phyloP scores from a whole-genome alignment of 2,329 filamentous ascomycete genomes.

The Claviceps lovelessii region DNA sequence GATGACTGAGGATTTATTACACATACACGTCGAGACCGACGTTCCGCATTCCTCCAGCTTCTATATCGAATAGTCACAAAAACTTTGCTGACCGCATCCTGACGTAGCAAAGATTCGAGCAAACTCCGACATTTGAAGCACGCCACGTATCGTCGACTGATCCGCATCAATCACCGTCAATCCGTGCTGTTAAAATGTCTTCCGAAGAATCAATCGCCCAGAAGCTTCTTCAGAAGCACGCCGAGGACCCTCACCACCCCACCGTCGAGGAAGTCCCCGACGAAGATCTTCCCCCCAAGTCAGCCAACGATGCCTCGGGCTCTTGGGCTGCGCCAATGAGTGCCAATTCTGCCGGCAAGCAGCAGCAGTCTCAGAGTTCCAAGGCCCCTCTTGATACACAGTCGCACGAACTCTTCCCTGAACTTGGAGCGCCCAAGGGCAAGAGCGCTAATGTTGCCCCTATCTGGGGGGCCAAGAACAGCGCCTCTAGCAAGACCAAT shows the following conservation, averaged over 20 bases:
- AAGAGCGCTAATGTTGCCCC: conserved; percentile 55
- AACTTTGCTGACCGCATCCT: neutral
- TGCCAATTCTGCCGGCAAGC: conserved; percentile 54
- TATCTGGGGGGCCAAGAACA: conserved; percentile 64
- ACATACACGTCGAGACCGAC: too few species aligned
- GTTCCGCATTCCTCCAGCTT: too few species aligned
- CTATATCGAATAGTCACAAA: neutral
- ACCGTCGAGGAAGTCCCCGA: conserved; percentile 72
- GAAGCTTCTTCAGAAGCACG: conserved; percentile 51
- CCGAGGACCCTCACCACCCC: conserved; percentile 38
- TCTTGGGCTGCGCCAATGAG: conserved; percentile 36
- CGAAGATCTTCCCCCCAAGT: conserved; percentile 53
- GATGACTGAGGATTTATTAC: neutral
- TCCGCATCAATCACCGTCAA: neutral
- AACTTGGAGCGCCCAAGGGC: conserved; percentile 56
- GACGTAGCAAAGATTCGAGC: neutral
- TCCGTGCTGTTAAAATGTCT: conserved; percentile 24
- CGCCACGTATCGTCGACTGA: neutral
- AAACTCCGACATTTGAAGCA: neutral
- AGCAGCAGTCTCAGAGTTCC: conserved; percentile 38
- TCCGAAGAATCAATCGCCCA: conserved; percentile 42
- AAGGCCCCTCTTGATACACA: conserved; percentile 55
- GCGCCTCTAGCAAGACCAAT: conserved; percentile 36
- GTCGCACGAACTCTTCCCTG: conserved; percentile 88
- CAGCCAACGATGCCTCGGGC: conserved; percentile 32